phyloP scores from a whole-genome alignment of 2,329 filamentous ascomycete species.

The Fusarium nodosum region DNA sequence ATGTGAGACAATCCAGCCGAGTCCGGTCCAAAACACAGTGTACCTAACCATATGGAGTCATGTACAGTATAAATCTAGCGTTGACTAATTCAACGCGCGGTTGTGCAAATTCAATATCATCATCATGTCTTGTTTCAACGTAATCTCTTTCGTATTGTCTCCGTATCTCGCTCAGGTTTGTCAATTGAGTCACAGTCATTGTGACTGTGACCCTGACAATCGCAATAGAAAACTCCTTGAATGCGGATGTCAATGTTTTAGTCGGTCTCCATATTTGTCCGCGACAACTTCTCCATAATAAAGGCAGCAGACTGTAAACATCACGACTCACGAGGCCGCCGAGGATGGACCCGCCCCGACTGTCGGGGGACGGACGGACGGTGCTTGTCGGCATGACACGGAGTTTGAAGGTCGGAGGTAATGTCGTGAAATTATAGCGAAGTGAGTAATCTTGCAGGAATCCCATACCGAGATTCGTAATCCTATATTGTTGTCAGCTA shows the following conservation, averaged over 20 bases:
- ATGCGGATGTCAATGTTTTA: slow-evolving; percentile 20
- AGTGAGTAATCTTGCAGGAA: slow-evolving; percentile 31
- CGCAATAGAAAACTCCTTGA: slow-evolving; percentile 11
- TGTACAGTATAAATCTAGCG: not conserved
- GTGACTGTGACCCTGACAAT: not conserved
- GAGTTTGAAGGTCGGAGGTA: slow-evolving; percentile 4
- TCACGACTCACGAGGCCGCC: slow-evolving; percentile 18
- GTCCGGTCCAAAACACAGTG: slow-evolving; percentile 12
- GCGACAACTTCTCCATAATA: slow-evolving; percentile 19
- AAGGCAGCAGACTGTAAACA: slow-evolving; percentile 33
- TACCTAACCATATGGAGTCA: not conserved
- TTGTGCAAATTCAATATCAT: not conserved
- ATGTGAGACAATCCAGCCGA: slow-evolving; percentile 29
- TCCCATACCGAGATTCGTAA: slow-evolving; percentile 37
- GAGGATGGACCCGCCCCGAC: slow-evolving; percentile 22
- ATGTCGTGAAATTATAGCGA: slow-evolving; percentile 9
- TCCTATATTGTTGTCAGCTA: slow-evolving; percentile 3
- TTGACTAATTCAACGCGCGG: not conserved
- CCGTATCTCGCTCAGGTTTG: slow-evolving; percentile 18
- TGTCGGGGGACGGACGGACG: slow-evolving; percentile 19
- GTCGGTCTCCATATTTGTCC: slow-evolving; percentile 25
- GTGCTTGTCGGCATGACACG: slow-evolving; percentile 15
- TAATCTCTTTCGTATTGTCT: slow-evolving; percentile 24
- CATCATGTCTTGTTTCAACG: slow-evolving; percentile 1
- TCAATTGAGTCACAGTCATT: slow-evolving; percentile 25